Evolutionary conservation across 164 flowering plant genomes (phyloP).

Genomic region (Magnolia officinalis): DNA sequence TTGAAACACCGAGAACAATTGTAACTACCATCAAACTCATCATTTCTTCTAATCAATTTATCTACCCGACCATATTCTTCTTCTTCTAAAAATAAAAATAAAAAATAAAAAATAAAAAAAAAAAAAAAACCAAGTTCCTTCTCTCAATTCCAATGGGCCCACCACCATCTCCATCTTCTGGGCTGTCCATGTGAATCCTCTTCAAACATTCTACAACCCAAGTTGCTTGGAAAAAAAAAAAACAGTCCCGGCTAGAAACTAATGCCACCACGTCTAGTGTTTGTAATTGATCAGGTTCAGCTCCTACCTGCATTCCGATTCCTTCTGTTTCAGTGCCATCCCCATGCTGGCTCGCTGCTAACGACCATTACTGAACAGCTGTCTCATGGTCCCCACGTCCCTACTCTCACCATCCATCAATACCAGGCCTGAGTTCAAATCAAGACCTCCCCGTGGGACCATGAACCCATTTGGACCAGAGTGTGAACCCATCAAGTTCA

Average conservation of each 20-base stretch:
- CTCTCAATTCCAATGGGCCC: slow-evolving; percentile 27
- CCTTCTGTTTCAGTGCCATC: slow-evolving; percentile 58
- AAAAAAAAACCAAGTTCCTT: background rate
- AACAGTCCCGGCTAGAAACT: background rate
- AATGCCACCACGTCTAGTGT: slow-evolving; percentile 57
- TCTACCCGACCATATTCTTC: slow-evolving; percentile 36
- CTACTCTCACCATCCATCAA: slow-evolving; percentile 29
- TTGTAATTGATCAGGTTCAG: slow-evolving; percentile 31
- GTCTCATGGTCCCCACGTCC: slow-evolving; percentile 28
- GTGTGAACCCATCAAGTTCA: slow-evolving; percentile 38
- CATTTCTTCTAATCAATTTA: slow-evolving; percentile 14
- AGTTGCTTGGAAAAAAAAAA: background rate
- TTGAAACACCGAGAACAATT: background rate
- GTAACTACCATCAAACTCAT: slow-evolving; percentile 24
- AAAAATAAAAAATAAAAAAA: too few relatives aligned
- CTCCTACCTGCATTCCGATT: slow-evolving; percentile 77
- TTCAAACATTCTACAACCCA: background rate
- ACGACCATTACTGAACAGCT: slow-evolving; percentile 35
- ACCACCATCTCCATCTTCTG: background rate
- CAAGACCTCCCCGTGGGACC: slow-evolving; percentile 38
- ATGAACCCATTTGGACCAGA: slow-evolving; percentile 36
- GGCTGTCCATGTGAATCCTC: background rate
- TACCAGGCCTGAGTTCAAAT: slow-evolving; percentile 53
- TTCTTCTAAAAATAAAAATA: background rate
- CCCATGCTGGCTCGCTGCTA: slow-evolving; percentile 42